Evolutionary conservation across 257 asterid species (phyloP).

Genomic region (Marsdenia floribunda): DNA sequence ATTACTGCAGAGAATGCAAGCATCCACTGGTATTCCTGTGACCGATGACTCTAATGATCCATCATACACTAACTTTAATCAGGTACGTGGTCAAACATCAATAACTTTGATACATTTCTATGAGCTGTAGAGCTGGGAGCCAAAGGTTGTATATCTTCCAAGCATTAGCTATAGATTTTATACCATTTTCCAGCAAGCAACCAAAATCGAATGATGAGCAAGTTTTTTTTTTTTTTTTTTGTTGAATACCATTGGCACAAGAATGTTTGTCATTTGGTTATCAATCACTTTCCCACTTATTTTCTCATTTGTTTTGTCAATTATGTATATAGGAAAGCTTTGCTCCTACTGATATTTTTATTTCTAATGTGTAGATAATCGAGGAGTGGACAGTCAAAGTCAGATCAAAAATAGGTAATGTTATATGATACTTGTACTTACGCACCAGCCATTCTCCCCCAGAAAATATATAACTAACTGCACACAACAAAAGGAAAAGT

Average conservation of each 20-base stretch:
- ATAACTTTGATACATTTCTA: neutral
- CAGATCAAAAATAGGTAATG: constrained; percentile 59
- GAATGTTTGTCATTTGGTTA: constrained; percentile 17
- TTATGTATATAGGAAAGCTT: neutral
- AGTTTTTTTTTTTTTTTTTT: constrained; percentile 6
- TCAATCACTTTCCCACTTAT: constrained; percentile 28
- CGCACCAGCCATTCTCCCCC: neutral
- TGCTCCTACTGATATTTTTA: constrained; percentile 14
- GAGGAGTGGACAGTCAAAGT: constrained; percentile 84
- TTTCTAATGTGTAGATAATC: constrained; percentile 52
- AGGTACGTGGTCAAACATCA: constrained; percentile 34
- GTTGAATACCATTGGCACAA: constrained; percentile 15
- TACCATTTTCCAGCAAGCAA: constrained; percentile 63
- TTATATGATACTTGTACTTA: neutral
- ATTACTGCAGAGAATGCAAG: constrained; percentile 62
- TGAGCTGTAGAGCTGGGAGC: constrained; percentile 4
- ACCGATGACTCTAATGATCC: constrained; percentile 53
- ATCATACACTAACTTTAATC: constrained; percentile 60
- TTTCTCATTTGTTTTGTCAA: constrained; percentile 6
- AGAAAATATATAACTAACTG: neutral
- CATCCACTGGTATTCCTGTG: constrained; percentile 52
- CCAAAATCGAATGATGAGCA: constrained; percentile 39
- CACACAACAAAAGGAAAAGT: neutral
- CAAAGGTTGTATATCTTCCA: constrained; percentile 52
- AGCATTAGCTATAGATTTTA: constrained; percentile 34